Base-by-base conservation (phyloP, 768 basidiomycete species). In the Pholiota conissans region DNA sequence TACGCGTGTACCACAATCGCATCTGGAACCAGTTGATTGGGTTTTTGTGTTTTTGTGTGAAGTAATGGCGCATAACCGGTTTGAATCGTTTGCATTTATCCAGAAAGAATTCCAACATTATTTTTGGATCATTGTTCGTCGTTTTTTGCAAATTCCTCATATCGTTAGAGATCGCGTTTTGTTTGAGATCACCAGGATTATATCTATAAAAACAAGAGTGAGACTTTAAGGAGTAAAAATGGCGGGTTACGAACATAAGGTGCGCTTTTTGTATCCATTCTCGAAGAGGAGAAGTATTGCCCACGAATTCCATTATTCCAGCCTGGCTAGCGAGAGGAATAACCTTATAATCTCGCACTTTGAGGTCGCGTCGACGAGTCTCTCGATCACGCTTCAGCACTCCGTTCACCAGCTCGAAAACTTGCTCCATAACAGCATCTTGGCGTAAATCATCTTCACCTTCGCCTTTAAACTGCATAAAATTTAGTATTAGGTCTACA, bases 371-470 rank as follows among this genome's bases (percentile, higher is more conserved):
- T 52, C 82, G 80, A 51, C 81, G 79, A 0, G 95, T 94, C 64
- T 91, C 86, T 29, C 86, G 79, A 69, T 99, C 94, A 16, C 77
- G 78, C 2, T 66, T 66, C 14, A 99, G 80, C 1, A 98, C 81
- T 8, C 81, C 73, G 61, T 98, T 98, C 55, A 95, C 89, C 18
- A 98, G 79, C 18, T 85, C 84, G 66, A 99, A 99, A 2, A 97
- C 93, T 72, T 99, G 97, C 66, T 98, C 93, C 95, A 99, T 98
- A 52, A 98, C 94, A 0, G 95, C 95, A 67, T 99, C 97, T 72
- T 99, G 97, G 37, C 97, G 87, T 46, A 97, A 70, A 65, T 99
- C 97, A 63, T 99, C 97, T 9, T 84, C 79, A 8, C 90, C 90
- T 74, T 90, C 85, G 3, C 93, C 93, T 70, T 99, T 98, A 74